Evolutionary conservation across 2,329 filamentous ascomycete species (phyloP).

Genomic region (Aspergillus thermomutatus): DNA sequence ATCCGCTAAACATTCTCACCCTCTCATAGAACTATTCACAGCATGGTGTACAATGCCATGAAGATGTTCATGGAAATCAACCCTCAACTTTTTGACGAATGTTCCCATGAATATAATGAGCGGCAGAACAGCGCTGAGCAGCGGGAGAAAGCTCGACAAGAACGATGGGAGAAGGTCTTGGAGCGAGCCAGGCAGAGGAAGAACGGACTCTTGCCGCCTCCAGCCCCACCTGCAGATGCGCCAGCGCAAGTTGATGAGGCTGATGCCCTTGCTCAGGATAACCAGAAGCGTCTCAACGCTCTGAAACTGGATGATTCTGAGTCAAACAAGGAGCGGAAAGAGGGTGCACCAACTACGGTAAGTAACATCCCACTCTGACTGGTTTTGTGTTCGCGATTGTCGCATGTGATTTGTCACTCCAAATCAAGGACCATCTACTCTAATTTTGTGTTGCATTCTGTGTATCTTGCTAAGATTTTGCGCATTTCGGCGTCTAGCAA

Average conservation of each 20-base stretch:
- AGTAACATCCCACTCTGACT: slow-evolving; percentile 35
- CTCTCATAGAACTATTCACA: slow-evolving; percentile 82
- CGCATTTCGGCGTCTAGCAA: slow-evolving; percentile 36
- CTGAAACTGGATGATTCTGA: slow-evolving; percentile 74
- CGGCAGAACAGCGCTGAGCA: slow-evolving; percentile 89
- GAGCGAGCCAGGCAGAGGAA: slow-evolving; percentile 74
- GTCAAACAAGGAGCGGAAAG: slow-evolving; percentile 50
- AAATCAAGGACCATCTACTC: slow-evolving; percentile 4
- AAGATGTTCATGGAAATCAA: slow-evolving; percentile 99
- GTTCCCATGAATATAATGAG: slow-evolving; percentile 96
- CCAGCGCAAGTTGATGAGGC: slow-evolving; percentile 61
- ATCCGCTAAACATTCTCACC: slow-evolving; percentile 28
- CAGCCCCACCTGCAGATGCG: slow-evolving; percentile 42
- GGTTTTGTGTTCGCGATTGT: slow-evolving; percentile 19
- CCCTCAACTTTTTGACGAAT: slow-evolving; percentile 96
- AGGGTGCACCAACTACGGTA: slow-evolving; percentile 40
- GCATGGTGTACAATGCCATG: slow-evolving; percentile 99
- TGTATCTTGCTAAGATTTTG: slow-evolving; percentile 38
- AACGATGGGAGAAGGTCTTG: slow-evolving; percentile 82
- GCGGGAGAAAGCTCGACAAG: slow-evolving; percentile 74
- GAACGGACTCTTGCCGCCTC: slow-evolving; percentile 40
- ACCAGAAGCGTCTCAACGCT: slow-evolving; percentile 81
- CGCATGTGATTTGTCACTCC: slow-evolving; percentile 19
- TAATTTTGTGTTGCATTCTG: slow-evolving; percentile 26
- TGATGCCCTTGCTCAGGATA: slow-evolving; percentile 76